Conservation (phyloP, 129 eudicot genomes). For the Sambucus nigra region DNA sequence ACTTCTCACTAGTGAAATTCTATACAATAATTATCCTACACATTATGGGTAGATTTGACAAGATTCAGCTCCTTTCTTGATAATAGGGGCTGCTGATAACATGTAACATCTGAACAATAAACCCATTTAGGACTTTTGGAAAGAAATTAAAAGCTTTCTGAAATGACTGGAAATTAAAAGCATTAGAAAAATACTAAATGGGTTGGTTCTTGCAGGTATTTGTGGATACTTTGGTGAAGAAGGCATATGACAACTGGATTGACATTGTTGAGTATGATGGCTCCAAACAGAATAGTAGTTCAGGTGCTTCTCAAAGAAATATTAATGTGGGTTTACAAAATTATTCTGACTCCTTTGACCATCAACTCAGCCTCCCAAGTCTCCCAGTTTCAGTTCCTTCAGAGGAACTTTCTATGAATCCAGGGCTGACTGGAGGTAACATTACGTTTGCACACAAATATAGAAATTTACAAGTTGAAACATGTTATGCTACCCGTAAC, state of each 20-base stretch:
- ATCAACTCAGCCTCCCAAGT: constrained; percentile 47
- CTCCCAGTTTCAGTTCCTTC: constrained; percentile 42
- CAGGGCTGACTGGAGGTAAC: constrained; percentile 58
- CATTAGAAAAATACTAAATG: neutral
- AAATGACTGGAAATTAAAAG: neutral
- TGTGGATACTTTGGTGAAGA: constrained; percentile 86
- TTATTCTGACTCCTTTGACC: constrained; percentile 47
- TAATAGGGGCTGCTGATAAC: neutral
- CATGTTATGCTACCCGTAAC: neutral
- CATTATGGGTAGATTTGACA: neutral
- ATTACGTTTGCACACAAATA: neutral
- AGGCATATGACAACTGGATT: constrained; percentile 98
- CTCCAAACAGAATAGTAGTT: constrained; percentile 36
- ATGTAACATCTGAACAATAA: neutral
- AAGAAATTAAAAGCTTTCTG: neutral
- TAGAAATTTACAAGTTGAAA: neutral
- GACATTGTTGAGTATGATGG: constrained; percentile 93
- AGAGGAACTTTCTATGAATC: constrained; percentile 50
- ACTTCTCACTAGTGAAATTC: neutral
- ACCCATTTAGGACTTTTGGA: too few species aligned
- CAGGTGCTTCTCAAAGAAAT: constrained; percentile 36
- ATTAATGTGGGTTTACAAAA: constrained; percentile 25
- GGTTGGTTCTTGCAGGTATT: constrained; percentile 43
- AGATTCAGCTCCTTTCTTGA: neutral
- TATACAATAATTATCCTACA: neutral